A percentile compares a stretch with the other conserved stretches of the same genome.
These are phyloP conservation scores for Clarkia xantiana DNA, from an alignment of 345 rosid genomes.

Conservation along the genomic window DNA sequence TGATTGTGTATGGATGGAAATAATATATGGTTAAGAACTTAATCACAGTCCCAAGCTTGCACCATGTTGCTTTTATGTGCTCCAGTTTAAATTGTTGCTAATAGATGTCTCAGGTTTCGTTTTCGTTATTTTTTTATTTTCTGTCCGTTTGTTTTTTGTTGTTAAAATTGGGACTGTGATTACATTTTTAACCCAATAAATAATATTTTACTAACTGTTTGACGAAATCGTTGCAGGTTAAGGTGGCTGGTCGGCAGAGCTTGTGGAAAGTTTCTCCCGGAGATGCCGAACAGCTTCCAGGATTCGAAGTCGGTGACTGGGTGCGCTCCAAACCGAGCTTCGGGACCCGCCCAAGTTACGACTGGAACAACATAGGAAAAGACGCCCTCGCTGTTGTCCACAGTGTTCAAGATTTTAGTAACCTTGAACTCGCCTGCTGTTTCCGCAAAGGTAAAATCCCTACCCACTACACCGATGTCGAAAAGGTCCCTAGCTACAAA, in stretches of 20 bases:
- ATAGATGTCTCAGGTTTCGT: no score
- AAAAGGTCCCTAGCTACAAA: conserved; percentile 63
- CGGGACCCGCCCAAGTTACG: conserved; percentile 88
- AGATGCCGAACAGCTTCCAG: conserved; percentile 91
- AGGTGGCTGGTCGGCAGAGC: conserved; percentile 63
- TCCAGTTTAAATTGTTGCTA: no score
- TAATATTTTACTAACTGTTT: neutral
- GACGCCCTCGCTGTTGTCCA: conserved; percentile 89
- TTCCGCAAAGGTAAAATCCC: conserved; percentile 75
- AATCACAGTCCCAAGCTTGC: no score
- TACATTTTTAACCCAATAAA: no score
- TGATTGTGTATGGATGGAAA: no score
- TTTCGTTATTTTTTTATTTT: neutral
- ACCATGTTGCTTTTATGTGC: no score
- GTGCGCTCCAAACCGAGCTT: conserved; percentile 84
- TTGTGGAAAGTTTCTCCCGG: conserved; percentile 95
- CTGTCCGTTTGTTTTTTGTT: no score
- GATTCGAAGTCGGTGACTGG: conserved; percentile 98
- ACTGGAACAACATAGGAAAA: conserved; percentile 78
- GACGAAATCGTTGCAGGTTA: conserved; percentile 26
- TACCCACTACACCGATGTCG: conserved; percentile 73
- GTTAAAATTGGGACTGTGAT: no score
- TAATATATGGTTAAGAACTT: no score
- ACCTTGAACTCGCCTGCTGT: conserved; percentile 88
- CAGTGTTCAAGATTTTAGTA: conserved; percentile 77